Conservation (phyloP, 306 rosid species). For the Trifolium repens region DNA sequence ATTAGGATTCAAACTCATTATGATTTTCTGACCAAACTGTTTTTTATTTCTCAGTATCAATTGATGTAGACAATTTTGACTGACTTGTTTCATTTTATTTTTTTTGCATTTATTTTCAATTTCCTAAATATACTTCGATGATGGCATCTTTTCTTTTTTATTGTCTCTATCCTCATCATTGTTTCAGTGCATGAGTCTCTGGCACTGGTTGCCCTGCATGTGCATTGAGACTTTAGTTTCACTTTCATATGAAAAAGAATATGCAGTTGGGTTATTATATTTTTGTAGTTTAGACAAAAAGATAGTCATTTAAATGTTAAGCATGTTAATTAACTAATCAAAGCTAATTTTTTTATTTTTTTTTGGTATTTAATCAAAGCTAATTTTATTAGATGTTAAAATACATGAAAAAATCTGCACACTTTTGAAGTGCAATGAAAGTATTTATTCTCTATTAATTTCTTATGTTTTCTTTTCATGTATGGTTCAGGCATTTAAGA, state of each 20-base stretch:
- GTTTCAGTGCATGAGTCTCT: constrained; percentile 50
- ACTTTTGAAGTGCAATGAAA: constrained; percentile 32
- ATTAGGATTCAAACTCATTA: constrained; percentile 33
- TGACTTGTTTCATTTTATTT: constrained; percentile 9
- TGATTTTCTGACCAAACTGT: constrained; percentile 44
- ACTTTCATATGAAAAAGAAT: constrained; percentile 42
- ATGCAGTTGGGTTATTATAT: constrained; percentile 32
- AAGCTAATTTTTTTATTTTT: constrained; percentile 32
- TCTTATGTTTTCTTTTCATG: constrained; percentile 14
- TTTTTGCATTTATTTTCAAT: constrained; percentile 24
- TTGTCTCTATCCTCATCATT: constrained; percentile 52
- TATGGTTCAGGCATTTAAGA: constrained; percentile 76
- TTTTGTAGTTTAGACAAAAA: constrained; percentile 32
- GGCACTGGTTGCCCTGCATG: constrained; percentile 55
- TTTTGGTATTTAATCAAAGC: constrained; percentile 25
- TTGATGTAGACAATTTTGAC: constrained; percentile 46
- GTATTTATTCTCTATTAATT: constrained; percentile 15
- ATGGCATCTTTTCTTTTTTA: constrained; percentile 50
- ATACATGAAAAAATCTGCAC: constrained; percentile 11
- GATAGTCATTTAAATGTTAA: constrained; percentile 24
- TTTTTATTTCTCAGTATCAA: constrained; percentile 33
- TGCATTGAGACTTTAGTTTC: constrained; percentile 52
- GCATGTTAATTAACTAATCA: constrained; percentile 24
- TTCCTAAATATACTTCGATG: constrained; percentile 43
- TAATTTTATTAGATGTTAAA: constrained; percentile 28